Evolutionary conservation across 441 rosid genomes (phyloP), one percentile per base, ranked within the genome.

Genomic region (California macrophylla): DNA sequence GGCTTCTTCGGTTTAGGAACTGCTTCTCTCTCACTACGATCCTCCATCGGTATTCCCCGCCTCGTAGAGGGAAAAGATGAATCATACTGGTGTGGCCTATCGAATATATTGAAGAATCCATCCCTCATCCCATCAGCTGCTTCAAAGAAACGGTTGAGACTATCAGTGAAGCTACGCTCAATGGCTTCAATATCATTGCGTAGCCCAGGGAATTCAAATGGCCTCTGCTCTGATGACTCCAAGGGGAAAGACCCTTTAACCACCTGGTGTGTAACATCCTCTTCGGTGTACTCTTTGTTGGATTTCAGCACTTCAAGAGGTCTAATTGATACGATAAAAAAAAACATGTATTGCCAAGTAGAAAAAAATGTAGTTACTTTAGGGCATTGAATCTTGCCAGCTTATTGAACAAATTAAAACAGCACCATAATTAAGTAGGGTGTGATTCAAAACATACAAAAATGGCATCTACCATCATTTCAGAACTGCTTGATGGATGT

Each of bases 221-320:
- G 80, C 3, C 72, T 83, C n/a, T 75, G 78, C 34, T 76, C 86
- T 18, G 73, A 79, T 64, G 77, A 71, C 56, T 30, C 80, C 0
- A 47, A 6, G 18, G 63, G 66, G 42, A 58, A 66, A 63, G 66
- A 75, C 62, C 90, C 86, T 65, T 76, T 82, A 47, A 36, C 66
- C 24, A 88, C 74, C 77, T 78, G 80, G 15, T 85, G 83, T 0
- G 93, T 88, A 6, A 86, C 85, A 73, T 86, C 95, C 20, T 89
- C 97, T 82, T 89, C 97, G 7, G 91, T 85, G 77, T 87, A 87
- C 76, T 89, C 92, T 75, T 78, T 84, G 74, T 78, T 81, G 45
- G 90, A 93, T 40, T 85, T 69, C 76, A 93, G 62, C 50, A 93
- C 84, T 79, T 91, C 86, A 28, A 78, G 65, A 20, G 94, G 91